Evolutionary conservation across 768 basidiomycete species (phyloP).

Genomic region (Galerina sulciceps): DNA sequence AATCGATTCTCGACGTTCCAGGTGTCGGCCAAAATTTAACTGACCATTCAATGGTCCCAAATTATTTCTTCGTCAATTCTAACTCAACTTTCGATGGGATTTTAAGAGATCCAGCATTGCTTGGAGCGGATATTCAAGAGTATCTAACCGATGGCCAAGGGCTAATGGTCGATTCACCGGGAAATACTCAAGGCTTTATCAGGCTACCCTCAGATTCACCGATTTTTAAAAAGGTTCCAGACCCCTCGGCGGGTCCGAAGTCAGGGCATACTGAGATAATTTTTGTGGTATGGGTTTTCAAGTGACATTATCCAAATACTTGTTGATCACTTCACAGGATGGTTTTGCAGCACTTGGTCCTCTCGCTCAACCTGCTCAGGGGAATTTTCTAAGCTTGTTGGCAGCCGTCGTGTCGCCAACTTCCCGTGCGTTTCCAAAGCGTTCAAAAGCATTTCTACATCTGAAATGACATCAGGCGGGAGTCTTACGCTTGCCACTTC

Average conservation of each 20-base stretch:
- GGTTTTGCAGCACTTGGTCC: constrained; percentile 5
- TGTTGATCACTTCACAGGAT: neutral
- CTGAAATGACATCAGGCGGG: neutral
- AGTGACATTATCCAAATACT: too few species aligned
- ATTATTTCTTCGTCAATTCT: constrained; percentile 25
- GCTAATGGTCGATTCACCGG: constrained; percentile 15
- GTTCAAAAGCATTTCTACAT: neutral
- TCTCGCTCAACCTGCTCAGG: constrained; percentile 17
- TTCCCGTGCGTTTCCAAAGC: neutral
- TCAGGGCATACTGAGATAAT: constrained; percentile 34
- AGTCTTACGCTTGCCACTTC: neutral
- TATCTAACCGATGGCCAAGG: constrained; percentile 31
- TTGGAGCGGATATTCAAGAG: constrained; percentile 17
- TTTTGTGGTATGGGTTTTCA: constrained; percentile 22
- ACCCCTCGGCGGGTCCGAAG: constrained; percentile 32
- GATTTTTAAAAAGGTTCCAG: constrained; percentile 21
- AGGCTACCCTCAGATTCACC: constrained; percentile 21
- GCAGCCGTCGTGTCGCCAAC: constrained; percentile 15
- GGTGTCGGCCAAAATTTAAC: constrained; percentile 30
- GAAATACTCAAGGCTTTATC: constrained; percentile 25
- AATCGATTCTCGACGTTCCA: constrained; percentile 26
- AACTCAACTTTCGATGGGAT: constrained; percentile 22
- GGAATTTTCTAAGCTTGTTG: constrained; percentile 28
- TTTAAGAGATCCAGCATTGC: constrained; percentile 15
- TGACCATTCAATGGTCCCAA: constrained; percentile 27